Evolutionary conservation across 2,329 filamentous ascomycete genomes (phyloP).

Genomic region (Clonostachys rosea): DNA sequence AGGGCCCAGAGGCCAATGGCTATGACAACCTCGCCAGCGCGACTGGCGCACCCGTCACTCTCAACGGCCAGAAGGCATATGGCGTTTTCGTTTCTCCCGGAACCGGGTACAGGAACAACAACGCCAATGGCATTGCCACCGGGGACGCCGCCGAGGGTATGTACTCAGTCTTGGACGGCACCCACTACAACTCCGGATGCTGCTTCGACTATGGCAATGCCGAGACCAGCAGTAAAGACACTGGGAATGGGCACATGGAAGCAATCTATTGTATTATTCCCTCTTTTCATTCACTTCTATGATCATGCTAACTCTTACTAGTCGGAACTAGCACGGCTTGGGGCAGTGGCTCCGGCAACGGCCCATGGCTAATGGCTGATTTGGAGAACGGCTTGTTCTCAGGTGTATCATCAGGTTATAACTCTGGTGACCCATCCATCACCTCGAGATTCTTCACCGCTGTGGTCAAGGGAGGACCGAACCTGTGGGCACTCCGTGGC

Average conservation of each 20-base stretch:
- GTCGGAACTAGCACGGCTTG: slow-evolving; percentile 24
- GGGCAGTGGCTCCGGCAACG: slow-evolving; percentile 51
- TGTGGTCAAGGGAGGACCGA: slow-evolving; percentile 48
- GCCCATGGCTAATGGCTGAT: slow-evolving; percentile 67
- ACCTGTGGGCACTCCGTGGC: slow-evolving; percentile 56
- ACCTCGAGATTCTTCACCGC: slow-evolving; percentile 52
- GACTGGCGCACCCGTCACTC: slow-evolving; percentile 53
- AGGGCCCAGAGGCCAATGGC: slow-evolving; percentile 51
- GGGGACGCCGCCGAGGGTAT: slow-evolving; percentile 54
- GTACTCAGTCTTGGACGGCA: slow-evolving; percentile 56
- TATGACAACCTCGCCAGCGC: slow-evolving; percentile 57
- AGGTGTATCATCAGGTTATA: slow-evolving; percentile 36
- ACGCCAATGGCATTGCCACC: slow-evolving; percentile 42
- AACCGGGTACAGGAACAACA: slow-evolving; percentile 59
- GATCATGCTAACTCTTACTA: too few relatives aligned
- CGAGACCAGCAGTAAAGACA: slow-evolving; percentile 44
- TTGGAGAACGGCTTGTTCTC: slow-evolving; percentile 65
- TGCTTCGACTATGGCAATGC: slow-evolving; percentile 57
- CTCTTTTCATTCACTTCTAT: too few relatives aligned
- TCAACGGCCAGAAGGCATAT: slow-evolving; percentile 58
- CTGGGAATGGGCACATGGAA: slow-evolving; percentile 64
- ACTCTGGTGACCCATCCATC: slow-evolving; percentile 47
- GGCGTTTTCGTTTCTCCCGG: slow-evolving; percentile 58
- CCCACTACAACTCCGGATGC: slow-evolving; percentile 52
- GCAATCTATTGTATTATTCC: slow-evolving; percentile 32